phyloP scores from a whole-genome alignment of 176 grass and related monocot genomes.

The Oryza coarctata region DNA sequence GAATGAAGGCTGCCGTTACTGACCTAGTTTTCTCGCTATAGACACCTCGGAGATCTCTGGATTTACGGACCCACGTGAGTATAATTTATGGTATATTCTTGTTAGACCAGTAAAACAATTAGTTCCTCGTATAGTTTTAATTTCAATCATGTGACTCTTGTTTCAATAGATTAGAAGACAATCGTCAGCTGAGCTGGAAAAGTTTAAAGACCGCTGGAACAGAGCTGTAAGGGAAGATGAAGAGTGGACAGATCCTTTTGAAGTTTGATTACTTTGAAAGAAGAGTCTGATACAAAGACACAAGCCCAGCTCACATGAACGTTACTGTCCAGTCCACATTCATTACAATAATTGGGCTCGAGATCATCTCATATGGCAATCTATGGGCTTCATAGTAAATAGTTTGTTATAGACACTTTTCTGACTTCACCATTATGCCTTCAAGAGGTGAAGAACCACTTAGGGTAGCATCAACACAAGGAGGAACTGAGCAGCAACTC shows the following conservation, averaged over 20 bases:
- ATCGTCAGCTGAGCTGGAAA: conserved; percentile 81
- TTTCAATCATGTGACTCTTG: background rate
- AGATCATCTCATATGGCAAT: background rate
- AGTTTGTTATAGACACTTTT: conserved; percentile 6
- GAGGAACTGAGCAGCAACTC: background rate
- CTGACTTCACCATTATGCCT: background rate
- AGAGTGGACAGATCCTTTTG: conserved; percentile 74
- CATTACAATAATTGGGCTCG: background rate
- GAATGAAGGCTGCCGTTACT: background rate
- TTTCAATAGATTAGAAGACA: conserved; percentile 79
- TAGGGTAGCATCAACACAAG: background rate
- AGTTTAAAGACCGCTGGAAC: conserved; percentile 90
- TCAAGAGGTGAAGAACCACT: background rate
- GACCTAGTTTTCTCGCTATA: conserved; percentile 22
- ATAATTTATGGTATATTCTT: background rate
- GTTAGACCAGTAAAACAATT: background rate
- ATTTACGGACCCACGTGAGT: conserved; percentile 80
- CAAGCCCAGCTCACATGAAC: background rate
- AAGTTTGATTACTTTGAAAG: conserved; percentile 29
- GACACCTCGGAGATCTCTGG: conserved; percentile 71
- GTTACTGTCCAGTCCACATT: background rate
- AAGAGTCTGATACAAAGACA: conserved; percentile 9
- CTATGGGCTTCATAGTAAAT: background rate
- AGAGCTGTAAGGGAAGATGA: conserved; percentile 73
- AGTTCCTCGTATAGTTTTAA: background rate